A percentile compares a stretch with the other conserved stretches of the same genome.
phyloP scores from a whole-genome alignment of 306 rosid species.

The Neltuma alba region DNA sequence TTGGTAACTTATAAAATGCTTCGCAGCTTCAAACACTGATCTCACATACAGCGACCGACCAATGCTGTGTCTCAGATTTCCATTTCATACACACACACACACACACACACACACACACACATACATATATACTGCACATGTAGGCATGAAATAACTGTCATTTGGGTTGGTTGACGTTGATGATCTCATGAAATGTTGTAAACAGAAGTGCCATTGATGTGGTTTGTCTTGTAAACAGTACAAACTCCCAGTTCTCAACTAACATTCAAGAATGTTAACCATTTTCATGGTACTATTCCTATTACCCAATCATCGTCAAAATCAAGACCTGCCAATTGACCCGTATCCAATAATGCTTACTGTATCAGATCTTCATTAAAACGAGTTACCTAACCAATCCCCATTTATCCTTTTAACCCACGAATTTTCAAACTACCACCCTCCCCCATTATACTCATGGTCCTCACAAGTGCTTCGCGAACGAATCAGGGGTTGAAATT shows the following conservation, averaged over 20 bases:
- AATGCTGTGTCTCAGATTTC: neutral
- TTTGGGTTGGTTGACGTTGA: too few species aligned
- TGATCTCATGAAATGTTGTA: neutral
- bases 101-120: too few species aligned
- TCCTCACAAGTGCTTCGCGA: too few species aligned
- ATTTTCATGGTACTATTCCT: neutral
- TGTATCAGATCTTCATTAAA: too few species aligned
- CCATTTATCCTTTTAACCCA: too few species aligned
- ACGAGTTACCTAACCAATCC: too few species aligned
- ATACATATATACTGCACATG: too few species aligned
- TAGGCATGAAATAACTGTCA: too few species aligned
- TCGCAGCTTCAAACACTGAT: neutral
- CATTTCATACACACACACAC: too few species aligned
- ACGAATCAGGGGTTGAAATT: too few species aligned
- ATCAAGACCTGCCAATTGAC: too few species aligned
- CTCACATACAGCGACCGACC: neutral
- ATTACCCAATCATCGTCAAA: neutral
- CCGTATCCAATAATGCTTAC: too few species aligned
- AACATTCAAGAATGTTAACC: neutral
- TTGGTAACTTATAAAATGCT: neutral
- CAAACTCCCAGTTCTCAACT: neutral
- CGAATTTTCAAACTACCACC: neutral
- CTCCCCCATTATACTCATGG: neutral
- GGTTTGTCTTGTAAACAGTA: neutral
- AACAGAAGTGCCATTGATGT: neutral